Conservation (phyloP, 768 basidiomycete species). For the Auricularia sp. region DNA sequence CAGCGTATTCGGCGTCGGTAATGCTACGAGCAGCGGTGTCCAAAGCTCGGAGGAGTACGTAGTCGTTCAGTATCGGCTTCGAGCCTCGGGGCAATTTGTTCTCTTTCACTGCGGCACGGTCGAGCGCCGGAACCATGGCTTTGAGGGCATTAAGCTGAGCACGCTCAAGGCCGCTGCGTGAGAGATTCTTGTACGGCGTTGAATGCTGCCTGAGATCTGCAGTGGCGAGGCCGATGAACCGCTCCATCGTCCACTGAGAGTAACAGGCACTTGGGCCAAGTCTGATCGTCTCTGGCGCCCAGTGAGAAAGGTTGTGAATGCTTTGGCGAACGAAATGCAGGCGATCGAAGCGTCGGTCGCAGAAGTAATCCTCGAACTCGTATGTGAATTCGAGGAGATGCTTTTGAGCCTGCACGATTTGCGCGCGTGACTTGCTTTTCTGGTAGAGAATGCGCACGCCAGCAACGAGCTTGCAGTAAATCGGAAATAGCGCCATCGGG, state of each 20-base stretch:
- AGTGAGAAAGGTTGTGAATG: slow-evolving; percentile 24
- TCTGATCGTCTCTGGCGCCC: slow-evolving; percentile 15
- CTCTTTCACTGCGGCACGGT: no score
- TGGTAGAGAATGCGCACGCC: slow-evolving; percentile 20
- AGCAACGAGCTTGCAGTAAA: slow-evolving; percentile 25
- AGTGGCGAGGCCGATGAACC: background rate
- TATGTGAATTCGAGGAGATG: slow-evolving; percentile 17
- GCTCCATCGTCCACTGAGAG: slow-evolving; percentile 22
- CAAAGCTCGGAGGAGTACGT: no score
- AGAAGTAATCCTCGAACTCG: slow-evolving; percentile 30
- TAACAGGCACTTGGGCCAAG: slow-evolving; percentile 15
- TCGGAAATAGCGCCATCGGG: background rate
- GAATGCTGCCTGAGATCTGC: slow-evolving; percentile 2
- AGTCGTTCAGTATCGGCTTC: no score
- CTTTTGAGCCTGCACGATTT: slow-evolving; percentile 17
- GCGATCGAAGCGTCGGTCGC: slow-evolving; percentile 12
- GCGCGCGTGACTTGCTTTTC: slow-evolving; percentile 5
- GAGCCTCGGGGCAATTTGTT: no score
- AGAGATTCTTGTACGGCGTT: slow-evolving; percentile 1
- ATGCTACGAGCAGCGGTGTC: no score
- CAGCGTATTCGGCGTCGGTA: no score
- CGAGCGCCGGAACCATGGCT: background rate
- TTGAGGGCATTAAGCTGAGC: slow-evolving; percentile 4
- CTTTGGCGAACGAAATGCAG: slow-evolving; percentile 27
- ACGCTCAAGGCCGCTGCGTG: background rate